These are phyloP conservation scores for Keithomyces neogunnii DNA, from an alignment of 2,329 filamentous ascomycete species.

Conservation along the genomic window DNA sequence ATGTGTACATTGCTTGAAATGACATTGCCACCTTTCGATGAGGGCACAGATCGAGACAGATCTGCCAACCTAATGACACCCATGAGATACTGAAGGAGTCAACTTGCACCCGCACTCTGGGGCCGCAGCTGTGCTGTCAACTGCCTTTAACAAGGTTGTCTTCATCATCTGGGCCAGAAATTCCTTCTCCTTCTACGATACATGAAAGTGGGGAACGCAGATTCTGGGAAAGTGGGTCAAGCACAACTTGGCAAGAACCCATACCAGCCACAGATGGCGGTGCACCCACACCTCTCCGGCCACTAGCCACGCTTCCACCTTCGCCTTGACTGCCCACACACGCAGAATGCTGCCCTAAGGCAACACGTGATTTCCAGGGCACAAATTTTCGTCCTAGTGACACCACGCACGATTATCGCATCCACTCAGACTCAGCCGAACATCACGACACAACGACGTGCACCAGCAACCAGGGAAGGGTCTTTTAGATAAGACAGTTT, in stretches of 20 bases:
- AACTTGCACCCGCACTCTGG: no score
- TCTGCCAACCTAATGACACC: no score
- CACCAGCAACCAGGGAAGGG: conserved; percentile 31
- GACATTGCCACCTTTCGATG: no score
- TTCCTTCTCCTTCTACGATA: neutral
- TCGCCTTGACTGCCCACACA: neutral
- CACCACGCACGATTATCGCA: conserved; percentile 26
- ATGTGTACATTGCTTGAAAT: no score
- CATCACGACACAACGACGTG: conserved; percentile 36
- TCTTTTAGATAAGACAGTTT: conserved; percentile 38
- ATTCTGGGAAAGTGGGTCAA: no score
- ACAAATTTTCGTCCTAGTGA: conserved; percentile 23
- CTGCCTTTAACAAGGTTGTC: no score
- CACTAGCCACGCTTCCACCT: conserved; percentile 4
- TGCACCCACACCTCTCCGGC: neutral
- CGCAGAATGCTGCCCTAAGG: conserved; percentile 19
- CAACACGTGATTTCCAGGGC: conserved; percentile 28
- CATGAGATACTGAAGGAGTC: no score
- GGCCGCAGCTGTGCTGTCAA: no score
- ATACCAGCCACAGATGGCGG: conserved; percentile 7
- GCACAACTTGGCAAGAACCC: neutral
- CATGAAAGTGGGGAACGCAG: neutral
- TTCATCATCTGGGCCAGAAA: neutral
- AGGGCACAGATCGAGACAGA: no score
- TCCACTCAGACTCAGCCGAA: conserved; percentile 23